phyloP scores from a whole-genome alignment of 257 asterid genomes.

The Prunella vulgaris region DNA sequence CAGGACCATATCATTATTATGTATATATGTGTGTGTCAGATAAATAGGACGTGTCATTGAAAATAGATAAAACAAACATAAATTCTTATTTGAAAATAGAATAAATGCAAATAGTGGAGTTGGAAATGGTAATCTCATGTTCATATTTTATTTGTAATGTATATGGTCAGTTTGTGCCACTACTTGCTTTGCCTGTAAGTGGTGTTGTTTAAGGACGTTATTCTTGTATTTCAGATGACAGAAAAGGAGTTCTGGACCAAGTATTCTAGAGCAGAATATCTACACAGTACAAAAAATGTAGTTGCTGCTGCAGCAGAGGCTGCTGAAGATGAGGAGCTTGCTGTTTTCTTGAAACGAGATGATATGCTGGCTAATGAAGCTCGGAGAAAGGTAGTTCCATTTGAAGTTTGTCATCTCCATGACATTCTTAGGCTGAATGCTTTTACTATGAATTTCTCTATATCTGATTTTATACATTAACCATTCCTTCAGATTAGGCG shows the following conservation, averaged over 20 bases:
- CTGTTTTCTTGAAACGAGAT: slow-evolving; percentile 92
- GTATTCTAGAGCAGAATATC: slow-evolving; percentile 92
- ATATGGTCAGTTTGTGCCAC: neutral
- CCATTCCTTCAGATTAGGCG: slow-evolving; percentile 65
- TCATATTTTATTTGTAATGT: neutral
- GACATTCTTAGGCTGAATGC: slow-evolving; percentile 10
- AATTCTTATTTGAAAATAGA: neutral
- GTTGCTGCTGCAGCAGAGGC: slow-evolving; percentile 99
- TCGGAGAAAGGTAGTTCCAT: slow-evolving; percentile 66
- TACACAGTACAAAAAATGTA: slow-evolving; percentile 87
- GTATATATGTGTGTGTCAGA: neutral
- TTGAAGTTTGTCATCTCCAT: slow-evolving; percentile 2
- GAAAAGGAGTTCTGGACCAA: slow-evolving; percentile 98
- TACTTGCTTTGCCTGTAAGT: slow-evolving; percentile 6
- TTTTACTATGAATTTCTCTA: slow-evolving; percentile 4
- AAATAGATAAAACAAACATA: neutral
- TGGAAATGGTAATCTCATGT: neutral
- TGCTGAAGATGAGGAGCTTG: slow-evolving; percentile 98
- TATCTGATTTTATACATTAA: slow-evolving; percentile 17
- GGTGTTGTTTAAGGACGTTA: slow-evolving; percentile 1
- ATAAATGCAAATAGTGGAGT: neutral
- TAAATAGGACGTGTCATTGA: neutral
- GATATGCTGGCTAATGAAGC: slow-evolving; percentile 84
- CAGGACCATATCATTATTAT: too few relatives aligned
- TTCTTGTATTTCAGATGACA: slow-evolving; percentile 56